These are phyloP conservation scores for Hypholoma fasciculare DNA, from an alignment of 768 basidiomycete genomes.

Conservation along the genomic window DNA sequence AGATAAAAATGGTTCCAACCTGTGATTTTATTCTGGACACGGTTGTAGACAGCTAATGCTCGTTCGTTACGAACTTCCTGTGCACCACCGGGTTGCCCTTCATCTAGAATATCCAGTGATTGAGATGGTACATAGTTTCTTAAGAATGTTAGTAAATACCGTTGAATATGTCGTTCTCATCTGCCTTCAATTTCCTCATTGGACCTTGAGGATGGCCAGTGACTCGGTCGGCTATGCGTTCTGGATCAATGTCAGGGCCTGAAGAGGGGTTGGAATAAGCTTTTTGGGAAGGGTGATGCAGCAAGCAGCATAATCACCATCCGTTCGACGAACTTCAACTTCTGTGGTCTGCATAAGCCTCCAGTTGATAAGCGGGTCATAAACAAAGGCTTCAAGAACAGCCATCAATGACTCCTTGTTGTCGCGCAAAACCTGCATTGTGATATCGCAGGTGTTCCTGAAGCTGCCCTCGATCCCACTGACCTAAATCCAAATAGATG, in stretches of 20 bases:
- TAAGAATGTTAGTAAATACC: constrained; percentile 43
- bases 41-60: constrained; percentile 89
- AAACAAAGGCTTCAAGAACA: constrained; percentile 97
- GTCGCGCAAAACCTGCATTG: constrained; percentile 94
- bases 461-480: constrained; percentile 98
- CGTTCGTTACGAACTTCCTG: constrained; percentile 91
- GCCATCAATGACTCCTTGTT: constrained; percentile 99
- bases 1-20: constrained; percentile 43
- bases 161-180: constrained; percentile 93
- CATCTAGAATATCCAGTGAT: constrained; percentile 25
- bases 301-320: constrained; percentile 44
- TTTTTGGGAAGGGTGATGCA: not conserved
- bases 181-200: constrained; percentile 79
- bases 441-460: constrained; percentile 92
- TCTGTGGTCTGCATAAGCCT: constrained; percentile 86
- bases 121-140: not conserved
- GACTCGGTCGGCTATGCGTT: constrained; percentile 61
- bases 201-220: constrained; percentile 80
- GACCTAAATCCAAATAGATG: constrained; percentile 49
- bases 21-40: constrained; percentile 93
- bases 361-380: constrained; percentile 98
- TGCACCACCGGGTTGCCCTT: constrained; percentile 60
- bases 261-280: constrained; percentile 22
- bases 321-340: constrained; percentile 66
- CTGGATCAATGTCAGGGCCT: constrained; percentile 45